Conservation (phyloP, 2,329 filamentous ascomycete species). For the Cryphonectria nitschkei region DNA sequence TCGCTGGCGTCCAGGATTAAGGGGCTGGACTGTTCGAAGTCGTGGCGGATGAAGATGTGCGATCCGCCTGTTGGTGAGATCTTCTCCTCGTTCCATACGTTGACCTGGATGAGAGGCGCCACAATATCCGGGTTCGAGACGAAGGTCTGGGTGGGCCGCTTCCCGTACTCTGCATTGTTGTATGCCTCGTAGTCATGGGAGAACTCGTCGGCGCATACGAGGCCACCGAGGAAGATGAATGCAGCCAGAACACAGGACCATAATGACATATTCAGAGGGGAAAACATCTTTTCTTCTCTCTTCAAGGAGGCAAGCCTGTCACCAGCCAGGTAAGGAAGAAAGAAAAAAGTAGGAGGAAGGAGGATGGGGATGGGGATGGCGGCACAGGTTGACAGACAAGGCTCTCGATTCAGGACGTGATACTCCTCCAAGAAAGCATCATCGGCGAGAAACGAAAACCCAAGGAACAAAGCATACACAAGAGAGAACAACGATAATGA, state of each 20-base stretch:
- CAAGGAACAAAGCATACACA: background rate
- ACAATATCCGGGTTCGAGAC: conserved; percentile 37
- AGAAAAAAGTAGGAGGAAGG: background rate
- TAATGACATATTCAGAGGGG: background rate
- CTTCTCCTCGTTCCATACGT: conserved; percentile 35
- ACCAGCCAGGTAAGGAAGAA: background rate
- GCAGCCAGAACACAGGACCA: background rate
- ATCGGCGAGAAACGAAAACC: background rate
- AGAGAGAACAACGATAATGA: background rate
- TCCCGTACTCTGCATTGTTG: conserved; percentile 34
- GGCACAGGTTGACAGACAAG: background rate
- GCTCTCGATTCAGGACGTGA: background rate
- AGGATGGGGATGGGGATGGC: background rate
- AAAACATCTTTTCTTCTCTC: background rate
- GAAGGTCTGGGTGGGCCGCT: conserved; percentile 40
- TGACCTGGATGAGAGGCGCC: conserved; percentile 42
- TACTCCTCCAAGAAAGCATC: background rate
- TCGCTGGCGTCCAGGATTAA: conserved; percentile 42
- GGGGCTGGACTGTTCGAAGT: conserved; percentile 36
- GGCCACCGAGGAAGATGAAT: background rate
- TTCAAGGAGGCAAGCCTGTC: background rate
- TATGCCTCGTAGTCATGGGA: conserved; percentile 36
- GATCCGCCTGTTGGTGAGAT: conserved; percentile 36
- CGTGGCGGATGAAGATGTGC: conserved; percentile 41
- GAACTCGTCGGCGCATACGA: conserved; percentile 13